These are phyloP conservation scores for Microdochium paspali DNA, from an alignment of 2,329 filamentous ascomycete species.

Conservation along the genomic window DNA sequence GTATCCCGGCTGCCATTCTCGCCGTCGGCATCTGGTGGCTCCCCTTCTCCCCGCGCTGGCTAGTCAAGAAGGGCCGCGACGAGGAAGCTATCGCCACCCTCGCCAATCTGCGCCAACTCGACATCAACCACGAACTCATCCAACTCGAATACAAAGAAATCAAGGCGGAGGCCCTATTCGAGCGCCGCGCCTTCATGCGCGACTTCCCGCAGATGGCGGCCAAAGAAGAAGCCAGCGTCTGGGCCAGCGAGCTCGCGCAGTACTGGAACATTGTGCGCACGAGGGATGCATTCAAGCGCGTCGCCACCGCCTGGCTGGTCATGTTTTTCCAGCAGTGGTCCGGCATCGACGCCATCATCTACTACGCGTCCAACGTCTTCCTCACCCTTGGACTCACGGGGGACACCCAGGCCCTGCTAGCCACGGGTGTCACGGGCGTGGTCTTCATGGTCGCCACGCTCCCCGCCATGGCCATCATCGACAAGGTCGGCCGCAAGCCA, in stretches of 20 bases:
- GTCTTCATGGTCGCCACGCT: constrained; percentile 35
- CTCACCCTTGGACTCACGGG: constrained; percentile 24
- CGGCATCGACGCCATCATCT: constrained; percentile 34
- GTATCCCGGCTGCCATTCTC: constrained; percentile 26
- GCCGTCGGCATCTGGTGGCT: constrained; percentile 31
- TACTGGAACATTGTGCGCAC: too few species aligned
- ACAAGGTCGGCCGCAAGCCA: constrained; percentile 34
- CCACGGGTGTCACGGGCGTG: constrained; percentile 30
- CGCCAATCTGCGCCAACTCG: constrained; percentile 27
- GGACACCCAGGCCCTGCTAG: constrained; percentile 23
- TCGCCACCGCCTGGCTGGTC: constrained; percentile 25
- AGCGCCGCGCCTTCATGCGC: constrained; percentile 25
- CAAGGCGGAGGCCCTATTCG: constrained; percentile 36
- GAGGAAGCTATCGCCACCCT: constrained; percentile 27
- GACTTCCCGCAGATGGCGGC: constrained; percentile 21
- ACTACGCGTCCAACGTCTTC: constrained; percentile 36
- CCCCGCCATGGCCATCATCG: constrained; percentile 36
- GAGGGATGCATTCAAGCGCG: too few species aligned
- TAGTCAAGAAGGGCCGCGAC: constrained; percentile 25
- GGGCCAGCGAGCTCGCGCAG: constrained; percentile 37
- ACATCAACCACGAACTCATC: constrained; percentile 29
- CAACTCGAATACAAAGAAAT: constrained; percentile 39
- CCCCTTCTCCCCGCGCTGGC: constrained; percentile 35
- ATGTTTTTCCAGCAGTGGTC: constrained; percentile 33
- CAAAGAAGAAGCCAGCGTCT: constrained; percentile 32